Base-by-base conservation (phyloP, 352 stramenopile species). In the Phytophthora vignae region DNA sequence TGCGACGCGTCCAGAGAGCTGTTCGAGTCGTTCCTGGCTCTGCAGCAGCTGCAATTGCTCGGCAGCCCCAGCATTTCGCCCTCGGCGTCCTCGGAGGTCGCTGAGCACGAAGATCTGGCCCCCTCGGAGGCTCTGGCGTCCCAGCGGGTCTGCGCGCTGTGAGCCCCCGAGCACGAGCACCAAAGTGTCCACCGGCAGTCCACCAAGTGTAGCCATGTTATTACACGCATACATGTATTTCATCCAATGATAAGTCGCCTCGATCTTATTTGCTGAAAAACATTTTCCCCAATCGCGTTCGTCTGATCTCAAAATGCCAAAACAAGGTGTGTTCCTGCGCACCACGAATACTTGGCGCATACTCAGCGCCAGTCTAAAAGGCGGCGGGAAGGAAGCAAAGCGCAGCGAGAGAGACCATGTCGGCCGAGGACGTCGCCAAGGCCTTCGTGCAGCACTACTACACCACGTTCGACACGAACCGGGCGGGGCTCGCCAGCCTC, bases 371-470 rank as follows among this genome's bases (percentile, higher is more conserved):
- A 71, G 59, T 73, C 56, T 67, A 73, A 67, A 79, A 69, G 60
- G 46, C 62, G 60, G 60, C 67, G 33, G 53, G 53, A 62, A 62
- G 56, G 33, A 64, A 54, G 29, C 31, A 66, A 31, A 69, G 50
- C 17, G 42, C 4, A 68, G 25, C 27, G 44, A 38, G 31, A 59
- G 44, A 59, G 53, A 85, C 31, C 72, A 96, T 96, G 90, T 95
- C 88, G 62, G 88, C 88, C 21, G 82, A 94, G 69, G 87, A 95
- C 2, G 85, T 96, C 67, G 90, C 88, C 54, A 92, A 93, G 54
- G 87, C 87, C 60, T 96, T 96, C 71, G 85, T 94, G 69, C 79
- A 91, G 77, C 88, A 95, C 81, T 96, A 96, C 76, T 96, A 96
- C 85, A 86, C 77, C 53, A 92, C 85, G 57, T 95, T 96, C 73